Evolutionary conservation across 352 stramenopile genomes (phyloP), one percentile per base, ranked within the genome.

Genomic region (Pythium dissimile): DNA sequence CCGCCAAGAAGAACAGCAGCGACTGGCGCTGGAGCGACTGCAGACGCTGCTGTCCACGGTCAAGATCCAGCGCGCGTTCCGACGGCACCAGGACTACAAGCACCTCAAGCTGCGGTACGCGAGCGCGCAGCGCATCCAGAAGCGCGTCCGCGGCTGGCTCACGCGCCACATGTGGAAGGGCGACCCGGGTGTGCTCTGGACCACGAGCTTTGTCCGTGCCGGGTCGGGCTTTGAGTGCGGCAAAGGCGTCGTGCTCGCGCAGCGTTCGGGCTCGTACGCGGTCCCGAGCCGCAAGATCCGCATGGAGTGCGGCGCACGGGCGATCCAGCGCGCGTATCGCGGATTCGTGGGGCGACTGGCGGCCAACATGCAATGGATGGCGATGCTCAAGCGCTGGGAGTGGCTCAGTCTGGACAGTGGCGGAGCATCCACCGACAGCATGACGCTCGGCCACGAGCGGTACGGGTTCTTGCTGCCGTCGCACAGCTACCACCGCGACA

Each of bases 361-460:
- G 1, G 79, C 77, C 8, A 92, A 88, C 60, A 62, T 73, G n/a
- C 49, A 52, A n/a, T 89, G 82, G 82, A 64, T 69, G n/a, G 64
- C 39, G 5, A 92, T 89, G 76, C 48, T 89, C n/a, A 75, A 67
- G 45, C 68, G 77, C 18, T 92, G 82, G 82, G 69, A 89, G 54
- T 92, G 82, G 82, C 68, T 92, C 41, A 68, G 72, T 8, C 72
- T 89, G 15, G 67, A 57, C 9, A 39, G 62, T 20, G 9, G 44
- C 2, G 35, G 50, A 0, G 26, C 27, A 16, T 60, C 53, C 7
- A 53, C 56, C 27, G 77, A 89, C 48, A 78, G 68, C 24, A 78
- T 89, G 75, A 73, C 62, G 7, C 63, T 86, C 2, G 77, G 77
- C 1, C 73, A 75, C 13, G 55, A 79, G 38, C 71, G 69, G 5